Evolutionary conservation across 176 grass and related monocot species (phyloP).

Genomic region (Lolium perenne): DNA sequence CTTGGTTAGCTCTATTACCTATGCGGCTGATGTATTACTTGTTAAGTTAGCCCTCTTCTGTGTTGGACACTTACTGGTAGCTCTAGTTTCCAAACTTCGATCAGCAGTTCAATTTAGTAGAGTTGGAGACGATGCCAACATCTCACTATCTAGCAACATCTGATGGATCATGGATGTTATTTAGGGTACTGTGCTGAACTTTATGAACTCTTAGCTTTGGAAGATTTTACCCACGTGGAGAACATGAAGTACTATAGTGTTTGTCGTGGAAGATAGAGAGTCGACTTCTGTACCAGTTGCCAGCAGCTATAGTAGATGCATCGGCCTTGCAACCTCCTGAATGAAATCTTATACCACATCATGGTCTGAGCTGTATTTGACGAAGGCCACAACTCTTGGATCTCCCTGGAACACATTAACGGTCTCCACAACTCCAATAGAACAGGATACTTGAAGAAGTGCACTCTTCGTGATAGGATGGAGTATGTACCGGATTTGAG

Average conservation of each 20-base stretch:
- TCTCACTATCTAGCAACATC: neutral
- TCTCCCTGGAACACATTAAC: neutral
- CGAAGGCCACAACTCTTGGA: neutral
- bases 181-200: neutral
- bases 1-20: slow-evolving; percentile 21
- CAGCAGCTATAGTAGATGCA: neutral
- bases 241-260: neutral
- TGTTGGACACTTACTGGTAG: slow-evolving; percentile 23
- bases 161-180: slow-evolving; percentile 28
- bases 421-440: slow-evolving; percentile 8
- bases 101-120: slow-evolving; percentile 19
- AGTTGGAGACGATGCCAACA: neutral
- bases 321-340: neutral
- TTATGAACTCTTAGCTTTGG: slow-evolving; percentile 20
- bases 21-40: slow-evolving; percentile 13
- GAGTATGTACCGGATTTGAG: neutral
- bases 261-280: slow-evolving; percentile 4
- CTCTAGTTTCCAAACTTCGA: slow-evolving; percentile 20
- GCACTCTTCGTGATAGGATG: neutral
- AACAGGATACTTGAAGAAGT: neutral
- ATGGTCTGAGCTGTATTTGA: slow-evolving; percentile 28
- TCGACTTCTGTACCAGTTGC: neutral
- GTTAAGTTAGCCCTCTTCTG: slow-evolving; percentile 8
- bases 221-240: neutral
- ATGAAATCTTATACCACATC: neutral